Conservation (phyloP, 2,329 filamentous ascomycete species). For the Arthroderma sp. region DNA sequence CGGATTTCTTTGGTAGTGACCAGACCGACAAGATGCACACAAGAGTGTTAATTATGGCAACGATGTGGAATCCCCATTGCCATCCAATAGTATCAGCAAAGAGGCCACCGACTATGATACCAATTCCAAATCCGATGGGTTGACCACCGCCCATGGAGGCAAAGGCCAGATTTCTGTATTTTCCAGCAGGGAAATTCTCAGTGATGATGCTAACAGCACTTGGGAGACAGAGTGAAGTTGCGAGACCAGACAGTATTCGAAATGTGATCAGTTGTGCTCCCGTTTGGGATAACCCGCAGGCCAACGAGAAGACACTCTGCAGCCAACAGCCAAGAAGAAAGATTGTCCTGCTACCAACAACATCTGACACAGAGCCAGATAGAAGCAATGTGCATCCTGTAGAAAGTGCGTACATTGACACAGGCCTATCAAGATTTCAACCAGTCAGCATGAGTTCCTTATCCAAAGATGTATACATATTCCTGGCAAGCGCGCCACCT, state of each 20-base stretch:
- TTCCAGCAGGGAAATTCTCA: constrained; percentile 30
- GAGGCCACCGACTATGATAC: constrained; percentile 37
- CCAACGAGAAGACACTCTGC: constrained; percentile 28
- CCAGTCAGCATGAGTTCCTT: too few species aligned
- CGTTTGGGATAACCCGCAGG: constrained; percentile 27
- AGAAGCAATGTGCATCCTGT: constrained; percentile 35
- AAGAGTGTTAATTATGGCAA: constrained; percentile 26
- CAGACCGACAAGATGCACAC: constrained; percentile 5
- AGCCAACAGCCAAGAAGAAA: constrained; percentile 34
- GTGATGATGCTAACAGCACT: constrained; percentile 37
- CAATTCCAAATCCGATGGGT: constrained; percentile 37
- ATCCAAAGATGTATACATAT: too few species aligned
- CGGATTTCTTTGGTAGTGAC: constrained; percentile 6
- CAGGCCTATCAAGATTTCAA: constrained; percentile 12
- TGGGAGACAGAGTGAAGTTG: constrained; percentile 34
- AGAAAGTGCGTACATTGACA: constrained; percentile 20
- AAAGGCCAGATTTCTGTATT: constrained; percentile 38
- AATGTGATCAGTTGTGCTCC: constrained; percentile 34
- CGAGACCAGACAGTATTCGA: constrained; percentile 32
- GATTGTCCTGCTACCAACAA: constrained; percentile 35
- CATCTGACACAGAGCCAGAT: constrained; percentile 37
- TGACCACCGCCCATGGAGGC: constrained; percentile 36
- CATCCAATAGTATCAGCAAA: constrained; percentile 40
- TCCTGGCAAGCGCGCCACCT: too few species aligned
- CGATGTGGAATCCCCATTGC: constrained; percentile 40